Evolutionary conservation across 805 yeast genomes (phyloP).

Genomic region (Barnettozyma siamensis): DNA sequence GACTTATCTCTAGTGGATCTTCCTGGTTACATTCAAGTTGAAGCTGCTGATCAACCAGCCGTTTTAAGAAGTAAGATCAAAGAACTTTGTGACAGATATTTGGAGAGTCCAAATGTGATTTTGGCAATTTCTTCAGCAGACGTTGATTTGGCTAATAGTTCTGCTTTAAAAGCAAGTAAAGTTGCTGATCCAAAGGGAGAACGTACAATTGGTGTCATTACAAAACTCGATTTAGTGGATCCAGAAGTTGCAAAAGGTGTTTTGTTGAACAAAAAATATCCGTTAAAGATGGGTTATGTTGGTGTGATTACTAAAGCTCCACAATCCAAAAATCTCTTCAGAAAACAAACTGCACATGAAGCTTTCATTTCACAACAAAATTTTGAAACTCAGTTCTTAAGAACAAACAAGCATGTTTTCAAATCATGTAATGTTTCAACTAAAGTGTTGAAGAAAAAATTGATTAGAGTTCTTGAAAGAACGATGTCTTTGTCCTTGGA

Average conservation of each 20-base stretch:
- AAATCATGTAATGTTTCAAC: constrained; percentile 71
- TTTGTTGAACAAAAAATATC: constrained; percentile 75
- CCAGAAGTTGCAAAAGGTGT: constrained; percentile 65
- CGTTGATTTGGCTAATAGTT: constrained; percentile 93
- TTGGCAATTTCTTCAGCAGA: constrained; percentile 97
- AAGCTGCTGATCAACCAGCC: constrained; percentile 92
- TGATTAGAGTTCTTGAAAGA: constrained; percentile 80
- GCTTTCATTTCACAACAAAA: constrained; percentile 64
- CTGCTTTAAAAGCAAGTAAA: constrained; percentile 89
- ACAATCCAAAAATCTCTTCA: constrained; percentile 36
- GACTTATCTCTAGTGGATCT: constrained; percentile 91
- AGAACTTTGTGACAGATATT: constrained; percentile 74
- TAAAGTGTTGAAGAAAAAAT: constrained; percentile 62
- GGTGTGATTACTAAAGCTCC: constrained; percentile 94
- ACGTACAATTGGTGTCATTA: constrained; percentile 93
- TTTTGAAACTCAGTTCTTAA: constrained; percentile 60
- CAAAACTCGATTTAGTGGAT: constrained; percentile 86
- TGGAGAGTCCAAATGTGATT: constrained; percentile 89
- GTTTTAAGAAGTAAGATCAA: constrained; percentile 76
- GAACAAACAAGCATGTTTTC: constrained; percentile 53
- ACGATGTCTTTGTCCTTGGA: constrained; percentile 86
- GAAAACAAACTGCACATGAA: constrained; percentile 51
- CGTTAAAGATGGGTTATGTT: constrained; percentile 93
- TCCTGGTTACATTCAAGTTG: constrained; percentile 96
- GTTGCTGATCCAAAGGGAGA: constrained; percentile 90